A percentile compares a stretch with the other conserved stretches of the same genome.
phyloP scores from a whole-genome alignment of 495 filamentous ascomycete species.

The Rostrohypoxylon terebratum region DNA sequence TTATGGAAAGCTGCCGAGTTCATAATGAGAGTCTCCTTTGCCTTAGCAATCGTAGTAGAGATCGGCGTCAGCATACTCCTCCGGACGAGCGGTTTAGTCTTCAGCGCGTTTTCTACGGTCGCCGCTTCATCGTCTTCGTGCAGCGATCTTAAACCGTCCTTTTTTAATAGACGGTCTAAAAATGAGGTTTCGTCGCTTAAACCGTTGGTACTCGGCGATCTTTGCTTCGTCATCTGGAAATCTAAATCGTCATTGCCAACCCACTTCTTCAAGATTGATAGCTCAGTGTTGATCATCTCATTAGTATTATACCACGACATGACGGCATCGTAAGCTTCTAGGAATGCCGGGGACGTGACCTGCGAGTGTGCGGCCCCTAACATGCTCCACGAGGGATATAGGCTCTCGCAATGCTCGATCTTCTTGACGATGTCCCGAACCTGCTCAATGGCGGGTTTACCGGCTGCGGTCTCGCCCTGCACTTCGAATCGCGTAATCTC shows the following conservation, averaged over 20 bases:
- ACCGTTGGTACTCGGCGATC: conserved; percentile 67
- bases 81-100: conserved; percentile 53
- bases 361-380: conserved; percentile 78
- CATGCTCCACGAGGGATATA: conserved; percentile 83
- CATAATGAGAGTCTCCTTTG: conserved; percentile 88
- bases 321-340: conserved; percentile 84
- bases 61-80: conserved; percentile 87
- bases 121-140: conserved; percentile 73
- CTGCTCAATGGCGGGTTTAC: conserved; percentile 85
- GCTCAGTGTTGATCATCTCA: conserved; percentile 94
- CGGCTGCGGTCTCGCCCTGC: conserved; percentile 90
- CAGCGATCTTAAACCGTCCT: conserved; percentile 91
- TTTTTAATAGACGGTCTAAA: conserved; percentile 96
- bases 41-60: conserved; percentile 86
- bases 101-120: conserved; percentile 49
- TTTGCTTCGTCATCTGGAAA: conserved; percentile 75
- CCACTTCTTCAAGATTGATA: conserved; percentile 91
- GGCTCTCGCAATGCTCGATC: conserved; percentile 84
- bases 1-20: conserved; percentile 88
- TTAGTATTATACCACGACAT: conserved; percentile 98
- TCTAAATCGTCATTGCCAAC: conserved; percentile 96
- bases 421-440: conserved; percentile 88
- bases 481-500: conserved; percentile 93
- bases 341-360: conserved; percentile 77
- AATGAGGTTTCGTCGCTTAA: conserved; percentile 91